Evolutionary conservation across 2,329 filamentous ascomycete genomes (phyloP).

Genomic region (Cladophialophora carrionii): DNA sequence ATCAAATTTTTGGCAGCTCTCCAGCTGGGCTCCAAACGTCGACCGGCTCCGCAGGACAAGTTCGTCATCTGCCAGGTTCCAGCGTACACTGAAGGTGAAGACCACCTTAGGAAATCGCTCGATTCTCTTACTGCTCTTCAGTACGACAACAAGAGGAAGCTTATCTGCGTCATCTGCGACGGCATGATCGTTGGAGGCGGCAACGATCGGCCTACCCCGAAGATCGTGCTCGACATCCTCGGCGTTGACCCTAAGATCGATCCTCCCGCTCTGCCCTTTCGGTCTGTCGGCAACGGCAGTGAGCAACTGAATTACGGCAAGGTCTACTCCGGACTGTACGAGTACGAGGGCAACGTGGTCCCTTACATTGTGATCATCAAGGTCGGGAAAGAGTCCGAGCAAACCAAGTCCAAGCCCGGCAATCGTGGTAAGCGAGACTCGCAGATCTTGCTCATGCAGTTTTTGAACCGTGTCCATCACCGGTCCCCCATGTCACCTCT

Average conservation of each 20-base stretch:
- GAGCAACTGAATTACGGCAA: slow-evolving; percentile 98
- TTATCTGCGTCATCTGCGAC: slow-evolving; percentile 95
- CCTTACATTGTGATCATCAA: slow-evolving; percentile 96
- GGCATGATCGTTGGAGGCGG: slow-evolving; percentile 95
- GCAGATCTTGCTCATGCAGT: slow-evolving; percentile 92
- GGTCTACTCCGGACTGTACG: slow-evolving; percentile 96
- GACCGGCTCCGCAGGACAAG: slow-evolving; percentile 90
- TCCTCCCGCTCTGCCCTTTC: slow-evolving; percentile 90
- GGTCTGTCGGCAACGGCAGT: slow-evolving; percentile 82
- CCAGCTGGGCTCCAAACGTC: slow-evolving; percentile 88
- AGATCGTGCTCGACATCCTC: slow-evolving; percentile 95
- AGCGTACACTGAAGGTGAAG: slow-evolving; percentile 96
- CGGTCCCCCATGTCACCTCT: slow-evolving; percentile 92
- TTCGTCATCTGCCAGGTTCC: slow-evolving; percentile 99
- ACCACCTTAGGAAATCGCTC: slow-evolving; percentile 86
- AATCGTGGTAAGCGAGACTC: slow-evolving; percentile 99
- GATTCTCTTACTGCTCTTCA: slow-evolving; percentile 92
- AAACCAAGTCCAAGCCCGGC: slow-evolving; percentile 85
- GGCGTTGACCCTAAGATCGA: slow-evolving; percentile 97
- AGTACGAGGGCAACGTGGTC: slow-evolving; percentile 96
- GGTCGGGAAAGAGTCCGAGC: slow-evolving; percentile 94
- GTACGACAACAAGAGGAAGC: slow-evolving; percentile 97
- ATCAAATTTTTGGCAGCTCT: slow-evolving; percentile 91
- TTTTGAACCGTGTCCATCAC: slow-evolving; percentile 97
- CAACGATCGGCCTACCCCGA: slow-evolving; percentile 94